Evolutionary conservation across 495 filamentous ascomycete species (phyloP), one percentile per base, ranked within the genome.

Genomic region (Aspergillus diversus): DNA sequence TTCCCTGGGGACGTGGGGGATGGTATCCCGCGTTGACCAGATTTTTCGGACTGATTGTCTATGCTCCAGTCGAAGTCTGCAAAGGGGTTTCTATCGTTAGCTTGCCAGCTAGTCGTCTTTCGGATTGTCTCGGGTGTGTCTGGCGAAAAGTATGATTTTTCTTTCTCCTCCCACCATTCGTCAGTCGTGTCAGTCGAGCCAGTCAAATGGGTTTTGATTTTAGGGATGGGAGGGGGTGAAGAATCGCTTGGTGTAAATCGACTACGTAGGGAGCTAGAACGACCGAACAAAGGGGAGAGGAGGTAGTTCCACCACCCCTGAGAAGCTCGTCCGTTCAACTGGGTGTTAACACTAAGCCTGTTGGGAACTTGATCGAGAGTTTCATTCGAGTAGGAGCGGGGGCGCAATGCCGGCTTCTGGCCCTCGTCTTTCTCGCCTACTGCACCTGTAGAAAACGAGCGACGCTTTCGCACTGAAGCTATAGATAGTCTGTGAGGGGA

Each of bases 221-320:
- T 59, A 27, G 75, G 73, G 49, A 77, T 33, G 15, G 70, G 65
- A 32, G 81, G 72, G 55, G 75, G 39, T 32, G 68, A 60, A 5
- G 73, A 67, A 33, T 70, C 70, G 5, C 69, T 51, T 5, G 72
- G 71, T n/a, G 71, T 75, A 50, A 63, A 73, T 9, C 67, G 61
- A 42, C 71, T 69, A 8, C 67, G 64, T 1, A 71, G 43, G 7
- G 78, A 77, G 63, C 74, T 80, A 12, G 79, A 78, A 5, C 77
- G 70, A 17, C 80, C 75, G 46, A 86, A 68, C 59, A 96, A 89
- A 0, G 93, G 93, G 1, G 92, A 92, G 2, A 88, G 88, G 47
- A 96, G 83, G 61, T 89, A 83, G 63, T 91, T 93, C 93, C 93
- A 97, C 93, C 93, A 97, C 11, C 92, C 92, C 39, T 85, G 83